Percentiles rank a stretch among this genome's conserved stretches.
These are phyloP conservation scores for Asclepias syriaca DNA, from an alignment of 257 asterid genomes.

Conservation along the genomic window DNA sequence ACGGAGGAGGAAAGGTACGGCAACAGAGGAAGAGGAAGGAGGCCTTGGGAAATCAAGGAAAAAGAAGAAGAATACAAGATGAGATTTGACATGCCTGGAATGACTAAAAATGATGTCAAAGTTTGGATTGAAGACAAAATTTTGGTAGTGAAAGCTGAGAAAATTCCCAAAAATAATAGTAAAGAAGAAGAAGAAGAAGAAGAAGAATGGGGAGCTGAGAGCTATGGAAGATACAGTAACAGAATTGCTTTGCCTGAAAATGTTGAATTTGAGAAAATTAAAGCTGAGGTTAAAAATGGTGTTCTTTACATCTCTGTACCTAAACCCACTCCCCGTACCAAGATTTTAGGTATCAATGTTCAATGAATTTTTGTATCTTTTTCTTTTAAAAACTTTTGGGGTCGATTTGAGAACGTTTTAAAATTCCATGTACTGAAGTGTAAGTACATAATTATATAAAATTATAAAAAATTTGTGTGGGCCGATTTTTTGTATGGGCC, in stretches of 20 bases:
- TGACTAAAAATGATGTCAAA: conserved; percentile 64
- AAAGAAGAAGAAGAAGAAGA: conserved; percentile 13
- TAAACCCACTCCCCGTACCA: conserved; percentile 30
- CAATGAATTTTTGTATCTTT: conserved; percentile 16
- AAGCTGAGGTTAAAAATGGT: conserved; percentile 79
- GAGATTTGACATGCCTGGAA: conserved; percentile 82
- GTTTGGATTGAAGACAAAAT: conserved; percentile 67
- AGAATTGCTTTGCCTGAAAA: conserved; percentile 76
- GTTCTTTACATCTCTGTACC: conserved; percentile 59
- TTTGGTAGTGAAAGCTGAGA: conserved; percentile 63
- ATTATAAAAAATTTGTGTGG: no score
- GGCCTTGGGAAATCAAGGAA: conserved; percentile 84
- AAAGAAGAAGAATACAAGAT: conserved; percentile 47
- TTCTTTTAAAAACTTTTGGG: background rate
- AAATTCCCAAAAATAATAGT: conserved; percentile 16
- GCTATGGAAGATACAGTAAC: conserved; percentile 56
- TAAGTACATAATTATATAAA: background rate
- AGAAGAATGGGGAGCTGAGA: conserved; percentile 55
- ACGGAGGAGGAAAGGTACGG: conserved; percentile 33
- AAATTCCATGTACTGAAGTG: background rate
- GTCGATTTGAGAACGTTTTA: no score
- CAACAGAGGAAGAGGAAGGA: conserved; percentile 34
- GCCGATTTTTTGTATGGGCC: no score
- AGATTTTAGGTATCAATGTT: conserved; percentile 59
- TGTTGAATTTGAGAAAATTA: conserved; percentile 60